Evolutionary conservation across 306 rosid genomes (phyloP).

Genomic region (Begonia peltatifolia): DNA sequence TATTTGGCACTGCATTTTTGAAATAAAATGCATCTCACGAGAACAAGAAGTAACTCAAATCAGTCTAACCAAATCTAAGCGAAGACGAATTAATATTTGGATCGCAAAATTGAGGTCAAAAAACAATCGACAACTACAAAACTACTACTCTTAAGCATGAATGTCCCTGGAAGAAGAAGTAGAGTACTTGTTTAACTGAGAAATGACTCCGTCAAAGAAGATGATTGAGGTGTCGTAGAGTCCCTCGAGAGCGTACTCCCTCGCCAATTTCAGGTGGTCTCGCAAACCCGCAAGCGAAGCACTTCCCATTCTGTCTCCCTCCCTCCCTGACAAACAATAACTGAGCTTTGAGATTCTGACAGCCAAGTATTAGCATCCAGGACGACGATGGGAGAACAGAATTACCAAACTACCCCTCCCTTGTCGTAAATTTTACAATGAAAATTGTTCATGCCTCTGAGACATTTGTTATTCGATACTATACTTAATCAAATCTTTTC

Average conservation of each 20-base stretch:
- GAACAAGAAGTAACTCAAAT: too few relatives aligned
- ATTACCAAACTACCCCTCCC: too few relatives aligned
- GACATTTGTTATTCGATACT: too few relatives aligned
- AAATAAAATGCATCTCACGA: too few relatives aligned
- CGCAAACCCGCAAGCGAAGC: conserved; percentile 62
- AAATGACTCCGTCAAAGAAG: conserved; percentile 91
- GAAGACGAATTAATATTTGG: not conserved
- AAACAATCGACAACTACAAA: not conserved
- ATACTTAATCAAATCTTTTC: too few relatives aligned
- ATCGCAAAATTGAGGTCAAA: not conserved
- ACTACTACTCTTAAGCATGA: not conserved
- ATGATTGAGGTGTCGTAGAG: conserved; percentile 81
- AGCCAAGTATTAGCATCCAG: too few relatives aligned
- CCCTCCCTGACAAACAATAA: not conserved
- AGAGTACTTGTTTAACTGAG: conserved; percentile 93
- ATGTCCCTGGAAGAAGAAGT: not conserved
- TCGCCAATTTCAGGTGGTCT: conserved; percentile 86
- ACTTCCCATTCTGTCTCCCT: conserved; percentile 35
- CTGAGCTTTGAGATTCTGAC: too few relatives aligned
- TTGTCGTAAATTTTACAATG: too few relatives aligned
- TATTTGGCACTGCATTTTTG: too few relatives aligned
- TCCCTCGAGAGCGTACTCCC: conserved; percentile 91
- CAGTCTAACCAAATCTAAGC: not conserved
- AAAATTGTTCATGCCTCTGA: too few relatives aligned
- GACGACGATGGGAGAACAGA: too few relatives aligned